Base-by-base conservation (phyloP, 768 basidiomycete genomes). In the Pisolithus orientalis region DNA sequence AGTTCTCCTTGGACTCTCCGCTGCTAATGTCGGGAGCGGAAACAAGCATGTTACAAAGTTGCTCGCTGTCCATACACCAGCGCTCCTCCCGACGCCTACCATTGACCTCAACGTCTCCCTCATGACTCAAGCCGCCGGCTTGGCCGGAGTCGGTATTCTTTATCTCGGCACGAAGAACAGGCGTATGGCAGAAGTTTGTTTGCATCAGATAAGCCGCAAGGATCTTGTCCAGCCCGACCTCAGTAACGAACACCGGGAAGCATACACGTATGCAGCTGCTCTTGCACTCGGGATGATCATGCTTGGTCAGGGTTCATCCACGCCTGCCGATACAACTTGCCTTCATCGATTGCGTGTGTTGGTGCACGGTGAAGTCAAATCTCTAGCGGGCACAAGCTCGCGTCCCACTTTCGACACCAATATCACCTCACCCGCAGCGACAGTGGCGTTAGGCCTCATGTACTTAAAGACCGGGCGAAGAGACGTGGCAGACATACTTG, bases 251-350 rank as follows among this genome's bases (percentile, higher is more conserved):
- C 85, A 93, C 64, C 83, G 90, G 38, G 96, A 98, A 63, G 85
- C 93, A 1, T 98, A 97, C 63, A 88, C 94, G 0, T 85, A 90
- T 57, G 80, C 91, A 2, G 83, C 92, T 3, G 91, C 90, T 8
- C 78, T 96, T 29, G 86, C 90, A 1, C 96, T 96, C 62, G 96
- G 96, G 5, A 89, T 96, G 83, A 87, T 95, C 68, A 95, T 97
- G 87, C 79, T 98, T 14, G 94, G 91, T 6, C 85, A 84, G 59
- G 94, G 96, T 1, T 76, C 82, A 0, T 75, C 77, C 7, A 83
- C 86, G 32, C 87, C 88, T 1, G 90, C 90, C 1, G 94, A 96
- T 57, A 68, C 84, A 52, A 73, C 76, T 10, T 72, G 90, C 45
- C 69, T 94, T 16, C 76, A 79, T 31, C 81, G 84, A 27, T 69